Evolutionary conservation across 192 early-diverging fungal species (phyloP).

Genomic region (Coemansia sp.): DNA sequence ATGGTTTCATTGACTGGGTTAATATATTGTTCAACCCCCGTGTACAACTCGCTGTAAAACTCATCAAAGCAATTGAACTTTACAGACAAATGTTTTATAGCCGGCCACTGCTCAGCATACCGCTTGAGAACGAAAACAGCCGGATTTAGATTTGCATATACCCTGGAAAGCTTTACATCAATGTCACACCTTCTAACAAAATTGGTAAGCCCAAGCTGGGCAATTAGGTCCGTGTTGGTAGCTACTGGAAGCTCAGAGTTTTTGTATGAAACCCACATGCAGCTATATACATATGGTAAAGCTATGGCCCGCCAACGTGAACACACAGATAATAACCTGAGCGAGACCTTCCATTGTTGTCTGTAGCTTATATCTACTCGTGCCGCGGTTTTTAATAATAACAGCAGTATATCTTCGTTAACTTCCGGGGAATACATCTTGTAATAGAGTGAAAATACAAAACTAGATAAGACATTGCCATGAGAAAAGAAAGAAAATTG

Average conservation of each 20-base stretch:
- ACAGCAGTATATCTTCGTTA: not conserved
- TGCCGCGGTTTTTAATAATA: not conserved
- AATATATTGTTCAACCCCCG: not conserved
- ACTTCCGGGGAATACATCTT: not conserved
- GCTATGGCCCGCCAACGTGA: not conserved
- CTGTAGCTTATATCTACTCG: not conserved
- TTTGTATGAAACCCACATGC: not conserved
- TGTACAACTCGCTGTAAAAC: not conserved
- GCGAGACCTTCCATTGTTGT: not conserved
- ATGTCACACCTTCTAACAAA: not conserved
- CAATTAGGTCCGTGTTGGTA: not conserved
- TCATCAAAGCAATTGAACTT: not conserved
- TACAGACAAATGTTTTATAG: not conserved
- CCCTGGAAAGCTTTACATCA: not conserved
- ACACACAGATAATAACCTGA: not conserved
- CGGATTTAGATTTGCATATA: not conserved
- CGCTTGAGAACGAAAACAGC: not conserved
- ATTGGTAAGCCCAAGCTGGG: not conserved
- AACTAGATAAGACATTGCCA: no score
- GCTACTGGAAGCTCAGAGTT: not conserved
- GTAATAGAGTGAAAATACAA: no score
- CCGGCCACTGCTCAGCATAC: not conserved
- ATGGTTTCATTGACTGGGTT: not conserved
- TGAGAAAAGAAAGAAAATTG: no score
- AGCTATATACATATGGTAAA: not conserved